These are phyloP conservation scores for Spinacia oleracea DNA, from an alignment of 179 eudicot species.

Conservation along the genomic window DNA sequence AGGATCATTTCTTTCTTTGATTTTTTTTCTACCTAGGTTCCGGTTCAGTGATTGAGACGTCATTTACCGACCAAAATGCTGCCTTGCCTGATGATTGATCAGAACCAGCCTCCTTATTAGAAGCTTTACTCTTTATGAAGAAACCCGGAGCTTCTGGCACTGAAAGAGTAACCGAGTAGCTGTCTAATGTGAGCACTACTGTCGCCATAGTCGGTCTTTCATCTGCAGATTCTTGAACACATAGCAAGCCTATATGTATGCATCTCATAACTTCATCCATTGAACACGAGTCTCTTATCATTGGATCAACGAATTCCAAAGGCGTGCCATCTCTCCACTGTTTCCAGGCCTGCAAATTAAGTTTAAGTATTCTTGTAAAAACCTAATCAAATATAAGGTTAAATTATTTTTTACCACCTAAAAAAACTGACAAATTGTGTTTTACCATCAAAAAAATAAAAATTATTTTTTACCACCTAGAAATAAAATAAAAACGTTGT, in stretches of 20 bases:
- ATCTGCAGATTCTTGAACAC: slow-evolving; percentile 25
- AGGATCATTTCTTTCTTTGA: background rate
- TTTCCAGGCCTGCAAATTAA: slow-evolving; percentile 31
- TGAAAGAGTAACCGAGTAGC: slow-evolving; percentile 29
- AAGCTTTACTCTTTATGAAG: background rate
- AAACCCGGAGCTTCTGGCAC: slow-evolving; percentile 35
- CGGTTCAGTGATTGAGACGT: slow-evolving; percentile 24
- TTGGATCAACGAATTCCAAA: slow-evolving; percentile 21
- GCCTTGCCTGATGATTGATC: slow-evolving; percentile 25
- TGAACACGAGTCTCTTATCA: slow-evolving; percentile 7
- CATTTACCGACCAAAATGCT: slow-evolving; percentile 29
- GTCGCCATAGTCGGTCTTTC: slow-evolving; percentile 26
- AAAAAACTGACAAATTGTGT: too few relatives aligned
- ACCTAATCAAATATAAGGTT: background rate
- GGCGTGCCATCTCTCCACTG: slow-evolving; percentile 21
- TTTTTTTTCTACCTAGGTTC: slow-evolving; percentile 17
- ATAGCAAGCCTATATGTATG: slow-evolving; percentile 26
- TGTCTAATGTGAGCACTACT: slow-evolving; percentile 20
- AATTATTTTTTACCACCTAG: too few relatives aligned
- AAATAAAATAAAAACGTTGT: too few relatives aligned
- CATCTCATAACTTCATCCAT: slow-evolving; percentile 21
- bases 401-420: too few relatives aligned
- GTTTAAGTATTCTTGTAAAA: background rate
- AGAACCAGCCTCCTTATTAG: background rate
- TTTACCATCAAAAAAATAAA: too few relatives aligned